Percentiles rank a stretch among this genome's conserved stretches.
Evolutionary conservation across 805 yeast genomes (phyloP).

Genomic region (Kuraishia hungarica): DNA sequence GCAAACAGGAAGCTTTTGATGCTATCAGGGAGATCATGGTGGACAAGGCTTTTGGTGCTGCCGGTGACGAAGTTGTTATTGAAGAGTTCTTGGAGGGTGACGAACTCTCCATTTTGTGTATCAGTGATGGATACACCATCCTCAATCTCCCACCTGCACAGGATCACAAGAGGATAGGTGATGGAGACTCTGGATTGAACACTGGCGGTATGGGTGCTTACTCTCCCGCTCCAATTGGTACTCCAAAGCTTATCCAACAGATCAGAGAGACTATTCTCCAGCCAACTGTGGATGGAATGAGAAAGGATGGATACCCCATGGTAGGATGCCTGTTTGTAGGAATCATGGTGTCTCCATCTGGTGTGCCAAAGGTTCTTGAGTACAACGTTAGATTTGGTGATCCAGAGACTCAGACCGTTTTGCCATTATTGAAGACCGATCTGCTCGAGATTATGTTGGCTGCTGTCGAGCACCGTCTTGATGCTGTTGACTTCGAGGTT

Average conservation of each 20-base stretch:
- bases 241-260: slow-evolving; percentile 58
- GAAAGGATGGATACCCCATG: slow-evolving; percentile 91
- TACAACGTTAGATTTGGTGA: slow-evolving; percentile 98
- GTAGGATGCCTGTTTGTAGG: slow-evolving; percentile 96
- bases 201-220: slow-evolving; percentile 99
- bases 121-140: slow-evolving; percentile 89
- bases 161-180: slow-evolving; percentile 93
- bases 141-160: slow-evolving; percentile 94
- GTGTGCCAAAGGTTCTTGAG: slow-evolving; percentile 86
- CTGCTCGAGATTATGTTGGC: slow-evolving; percentile 89
- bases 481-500: slow-evolving; percentile 58
- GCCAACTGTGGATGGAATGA: slow-evolving; percentile 94
- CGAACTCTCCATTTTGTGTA: slow-evolving; percentile 86
- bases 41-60: slow-evolving; percentile 78
- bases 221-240: slow-evolving; percentile 95
- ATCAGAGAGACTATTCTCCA: slow-evolving; percentile 71
- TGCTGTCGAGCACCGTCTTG: slow-evolving; percentile 89
- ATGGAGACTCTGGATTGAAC: slow-evolving; percentile 89
- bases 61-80: slow-evolving; percentile 92
- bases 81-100: slow-evolving; percentile 97
- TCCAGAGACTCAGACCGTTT: slow-evolving; percentile 96
- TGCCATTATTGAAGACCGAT: slow-evolving; percentile 87
- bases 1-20: slow-evolving; percentile 72
- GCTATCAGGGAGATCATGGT: slow-evolving; percentile 89
- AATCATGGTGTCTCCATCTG: slow-evolving; percentile 76